Evolutionary conservation across 1,284 basidiomycete genomes (phyloP), one percentile per base, ranked within the genome.

Genomic region (Apiotrichum mycotoxinovorans): DNA sequence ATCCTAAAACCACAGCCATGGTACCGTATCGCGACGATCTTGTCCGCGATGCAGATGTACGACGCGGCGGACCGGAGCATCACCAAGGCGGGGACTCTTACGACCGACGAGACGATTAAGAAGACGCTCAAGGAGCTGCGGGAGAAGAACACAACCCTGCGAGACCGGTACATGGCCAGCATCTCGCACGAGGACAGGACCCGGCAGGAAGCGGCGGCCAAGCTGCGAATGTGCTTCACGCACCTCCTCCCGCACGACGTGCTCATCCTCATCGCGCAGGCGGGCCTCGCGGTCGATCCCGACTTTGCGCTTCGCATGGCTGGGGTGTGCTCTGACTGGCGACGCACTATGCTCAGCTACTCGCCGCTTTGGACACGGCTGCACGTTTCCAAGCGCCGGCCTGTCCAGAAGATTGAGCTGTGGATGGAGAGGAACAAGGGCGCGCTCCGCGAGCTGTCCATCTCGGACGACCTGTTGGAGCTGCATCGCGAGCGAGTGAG

Each of bases 311-410:
- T 65, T n/a, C 57, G 64, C 40, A 69, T 74, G 67, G 58, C 61
- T 2, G 62, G 61, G 7, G 69, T 70, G 22, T 69, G 70, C 44
- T 18, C 27, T 48, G 25, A 51, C 11, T 74, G 73, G 73, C 62
- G 71, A 26, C 34, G 37, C 1, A 54, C 58, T 5, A 37, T 70
- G 25, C 26, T 63, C 17, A 30, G 38, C 18, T 62, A 64, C 22
- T 35, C 45, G 1, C 51, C 55, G 15, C 45, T 71, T 1, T 74
- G 71, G 71, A 41, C 38, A 20, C 59, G 45, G 0, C 30, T 74
- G 4, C 60, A 61, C 0, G 51, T 74, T 3, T 57, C 62, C 2
- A 46, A 44, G 38, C 65, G 60, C 26, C 56, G 61, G 11, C 63
- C 66, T 0, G 41, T 62, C 1, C 54, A 57, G 18, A 68, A 66